Percentiles rank a stretch among this genome's conserved stretches.
phyloP scores from a whole-genome alignment of 2,329 filamentous ascomycete species.

The Pseudofabraea citricarpa region DNA sequence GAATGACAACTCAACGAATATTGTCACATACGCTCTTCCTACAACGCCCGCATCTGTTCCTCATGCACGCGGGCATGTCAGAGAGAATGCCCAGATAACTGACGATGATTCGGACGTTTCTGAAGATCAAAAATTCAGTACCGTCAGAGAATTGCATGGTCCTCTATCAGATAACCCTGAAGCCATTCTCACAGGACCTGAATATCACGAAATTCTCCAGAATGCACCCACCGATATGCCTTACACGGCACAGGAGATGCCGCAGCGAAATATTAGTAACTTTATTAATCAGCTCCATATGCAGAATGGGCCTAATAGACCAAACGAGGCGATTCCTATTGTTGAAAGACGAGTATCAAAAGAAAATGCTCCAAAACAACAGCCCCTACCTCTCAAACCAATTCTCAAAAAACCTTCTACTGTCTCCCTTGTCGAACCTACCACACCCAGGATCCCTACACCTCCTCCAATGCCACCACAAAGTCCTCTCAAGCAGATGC shows the following conservation, averaged over 20 bases:
- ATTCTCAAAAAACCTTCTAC: constrained; percentile 23
- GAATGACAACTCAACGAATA: constrained; percentile 9
- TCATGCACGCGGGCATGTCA: constrained; percentile 34
- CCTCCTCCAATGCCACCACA: constrained; percentile 13
- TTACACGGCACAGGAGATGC: not conserved
- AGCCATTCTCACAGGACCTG: too few species aligned
- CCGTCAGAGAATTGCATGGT: constrained; percentile 19
- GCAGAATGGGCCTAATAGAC: not conserved
- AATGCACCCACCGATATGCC: not conserved
- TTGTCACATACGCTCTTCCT: constrained; percentile 21
- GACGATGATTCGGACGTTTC: constrained; percentile 27
- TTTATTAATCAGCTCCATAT: constrained; percentile 1
- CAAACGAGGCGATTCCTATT: not conserved
- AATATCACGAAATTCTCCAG: not conserved
- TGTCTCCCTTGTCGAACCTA: constrained; percentile 16
- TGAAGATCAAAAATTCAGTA: constrained; percentile 4
- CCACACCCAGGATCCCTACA: constrained; percentile 2
- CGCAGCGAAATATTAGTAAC: constrained; percentile 1
- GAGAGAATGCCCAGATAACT: constrained; percentile 46
- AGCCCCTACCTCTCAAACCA: constrained; percentile 15
- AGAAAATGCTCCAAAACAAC: not conserved
- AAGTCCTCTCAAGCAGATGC: constrained; percentile 14
- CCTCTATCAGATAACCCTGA: constrained; percentile 14
- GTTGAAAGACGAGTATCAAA: not conserved
- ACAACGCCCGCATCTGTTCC: constrained; percentile 24